phyloP scores from a whole-genome alignment of 306 rosid species.

The Inga leiocalycina region DNA sequence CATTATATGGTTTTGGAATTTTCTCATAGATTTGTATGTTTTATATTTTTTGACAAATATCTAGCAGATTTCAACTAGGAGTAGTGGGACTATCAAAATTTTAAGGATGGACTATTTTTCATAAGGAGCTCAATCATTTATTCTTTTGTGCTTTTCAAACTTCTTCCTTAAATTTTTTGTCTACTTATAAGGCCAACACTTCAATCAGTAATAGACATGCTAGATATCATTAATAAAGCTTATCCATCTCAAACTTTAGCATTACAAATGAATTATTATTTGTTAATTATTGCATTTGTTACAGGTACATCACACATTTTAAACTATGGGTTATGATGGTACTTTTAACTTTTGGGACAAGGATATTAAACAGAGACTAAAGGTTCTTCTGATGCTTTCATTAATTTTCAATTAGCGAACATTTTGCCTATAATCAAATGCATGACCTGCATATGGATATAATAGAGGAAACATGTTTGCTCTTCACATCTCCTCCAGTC shows the following conservation, averaged over 20 bases:
- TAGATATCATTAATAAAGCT: not conserved
- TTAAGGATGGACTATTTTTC: not conserved
- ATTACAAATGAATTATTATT: not conserved
- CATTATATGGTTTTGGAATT: not conserved
- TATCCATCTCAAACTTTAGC: not conserved
- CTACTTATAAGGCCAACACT: not conserved
- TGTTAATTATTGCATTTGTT: not conserved
- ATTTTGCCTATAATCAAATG: not conserved
- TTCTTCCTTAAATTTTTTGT: not conserved
- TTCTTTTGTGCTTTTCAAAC: not conserved
- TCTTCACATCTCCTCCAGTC: not conserved
- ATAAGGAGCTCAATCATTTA: not conserved
- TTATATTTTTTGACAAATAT: not conserved
- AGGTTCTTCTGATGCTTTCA: slow-evolving; percentile 44
- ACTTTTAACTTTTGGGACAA: slow-evolving; percentile 97
- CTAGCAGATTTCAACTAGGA: not conserved
- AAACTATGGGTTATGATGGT: slow-evolving; percentile 94
- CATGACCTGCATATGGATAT: not conserved
- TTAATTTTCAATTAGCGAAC: not conserved
- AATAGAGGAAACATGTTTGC: not conserved
- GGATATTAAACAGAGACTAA: slow-evolving; percentile 93
- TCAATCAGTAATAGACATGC: not conserved
- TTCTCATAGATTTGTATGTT: not conserved
- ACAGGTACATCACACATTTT: slow-evolving; percentile 94
- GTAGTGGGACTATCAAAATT: not conserved